phyloP scores from a whole-genome alignment of 176 grass and related monocot genomes.

The Dactylis glomerata region DNA sequence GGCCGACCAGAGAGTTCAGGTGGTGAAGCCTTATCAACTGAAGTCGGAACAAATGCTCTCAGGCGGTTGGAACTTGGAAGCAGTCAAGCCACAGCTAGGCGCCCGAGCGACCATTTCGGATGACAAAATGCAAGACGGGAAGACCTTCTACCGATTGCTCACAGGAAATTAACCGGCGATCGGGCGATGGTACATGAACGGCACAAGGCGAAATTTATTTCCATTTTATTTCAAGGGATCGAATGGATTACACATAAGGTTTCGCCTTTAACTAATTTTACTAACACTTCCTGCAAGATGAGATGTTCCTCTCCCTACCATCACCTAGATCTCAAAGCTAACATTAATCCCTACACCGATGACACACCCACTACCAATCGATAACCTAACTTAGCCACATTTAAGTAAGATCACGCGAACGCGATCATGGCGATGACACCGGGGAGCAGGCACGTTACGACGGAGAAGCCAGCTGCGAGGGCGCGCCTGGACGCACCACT shows the following conservation, averaged over 20 bases:
- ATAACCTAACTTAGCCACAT: neutral
- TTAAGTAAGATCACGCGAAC: neutral
- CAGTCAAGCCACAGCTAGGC: too few species aligned
- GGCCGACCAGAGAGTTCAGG: too few species aligned
- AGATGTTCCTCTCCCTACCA: neutral
- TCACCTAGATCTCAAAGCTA: neutral
- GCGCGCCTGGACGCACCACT: neutral
- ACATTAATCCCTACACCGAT: conserved; percentile 8
- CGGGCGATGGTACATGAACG: neutral
- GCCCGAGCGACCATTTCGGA: neutral
- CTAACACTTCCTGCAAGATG: neutral
- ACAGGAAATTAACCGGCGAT: neutral
- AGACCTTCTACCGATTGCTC: neutral
- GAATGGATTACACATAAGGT: conserved; percentile 13
- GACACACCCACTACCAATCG: neutral
- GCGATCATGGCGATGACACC: neutral
- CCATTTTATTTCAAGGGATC: conserved; percentile 14
- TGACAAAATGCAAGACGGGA: neutral
- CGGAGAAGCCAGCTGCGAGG: neutral
- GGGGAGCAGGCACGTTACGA: neutral
- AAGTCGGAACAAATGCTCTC: too few species aligned
- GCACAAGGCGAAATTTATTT: neutral
- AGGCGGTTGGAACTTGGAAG: too few species aligned
- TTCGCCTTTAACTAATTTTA: neutral
- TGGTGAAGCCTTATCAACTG: too few species aligned